Conservation (phyloP, 495 filamentous ascomycete genomes). For the Penicillium riverlandense region DNA sequence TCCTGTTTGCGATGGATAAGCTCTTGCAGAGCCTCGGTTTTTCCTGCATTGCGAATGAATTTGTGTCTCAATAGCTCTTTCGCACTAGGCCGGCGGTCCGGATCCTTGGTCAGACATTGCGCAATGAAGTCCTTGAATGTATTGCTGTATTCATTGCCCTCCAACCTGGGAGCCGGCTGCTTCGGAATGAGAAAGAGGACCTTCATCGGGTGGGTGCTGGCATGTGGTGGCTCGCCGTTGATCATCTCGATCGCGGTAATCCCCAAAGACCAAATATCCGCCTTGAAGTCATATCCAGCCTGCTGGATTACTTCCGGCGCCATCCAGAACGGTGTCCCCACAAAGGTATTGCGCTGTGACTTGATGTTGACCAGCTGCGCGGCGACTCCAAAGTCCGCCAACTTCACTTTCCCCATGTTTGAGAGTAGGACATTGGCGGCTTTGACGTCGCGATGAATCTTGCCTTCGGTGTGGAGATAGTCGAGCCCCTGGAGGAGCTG, state of each 20-base stretch:
- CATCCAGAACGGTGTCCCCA: constrained; percentile 99
- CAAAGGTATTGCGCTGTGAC: constrained; percentile 95
- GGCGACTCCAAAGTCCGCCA: constrained; percentile 96
- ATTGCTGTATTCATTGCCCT: constrained; percentile 76
- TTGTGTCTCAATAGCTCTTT: constrained; percentile 85
- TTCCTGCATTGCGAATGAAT: constrained; percentile 80
- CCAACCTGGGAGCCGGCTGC: constrained; percentile 73
- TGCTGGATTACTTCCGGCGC: constrained; percentile 98
- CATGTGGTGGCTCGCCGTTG: constrained; percentile 87
- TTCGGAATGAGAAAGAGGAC: constrained; percentile 97
- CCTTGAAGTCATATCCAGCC: constrained; percentile 93
- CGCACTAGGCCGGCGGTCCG: constrained; percentile 74
- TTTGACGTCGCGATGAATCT: constrained; percentile 97
- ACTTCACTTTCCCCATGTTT: constrained; percentile 84
- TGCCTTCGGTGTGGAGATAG: constrained; percentile 90
- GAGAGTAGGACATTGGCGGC: constrained; percentile 88
- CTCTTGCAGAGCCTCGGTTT: constrained; percentile 77
- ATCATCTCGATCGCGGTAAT: constrained; percentile 95
- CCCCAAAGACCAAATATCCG: constrained; percentile 95
- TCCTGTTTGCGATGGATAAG: constrained; percentile 78
- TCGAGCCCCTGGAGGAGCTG: constrained; percentile 86
- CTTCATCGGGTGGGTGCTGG: constrained; percentile 93
- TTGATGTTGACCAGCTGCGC: constrained; percentile 97
- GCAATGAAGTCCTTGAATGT: constrained; percentile 92
- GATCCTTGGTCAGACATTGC: constrained; percentile 84